These are phyloP conservation scores for Albatrellus ellisii DNA, from an alignment of 768 basidiomycete species.

Conservation along the genomic window DNA sequence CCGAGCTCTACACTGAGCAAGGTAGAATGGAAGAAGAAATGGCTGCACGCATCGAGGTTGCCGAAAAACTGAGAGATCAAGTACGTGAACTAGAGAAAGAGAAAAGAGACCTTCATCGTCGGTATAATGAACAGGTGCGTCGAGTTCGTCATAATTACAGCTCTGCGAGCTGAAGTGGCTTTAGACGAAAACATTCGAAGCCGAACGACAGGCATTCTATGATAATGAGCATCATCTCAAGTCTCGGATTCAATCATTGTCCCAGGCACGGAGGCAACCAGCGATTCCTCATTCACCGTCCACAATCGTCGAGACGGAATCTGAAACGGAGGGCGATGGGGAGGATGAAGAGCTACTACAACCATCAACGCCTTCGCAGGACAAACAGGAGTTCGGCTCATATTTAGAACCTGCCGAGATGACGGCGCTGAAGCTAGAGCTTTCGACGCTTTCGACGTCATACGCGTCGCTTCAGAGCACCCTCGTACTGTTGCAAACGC, in stretches of 20 bases:
- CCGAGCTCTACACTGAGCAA: constrained; percentile 75
- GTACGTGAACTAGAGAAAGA: constrained; percentile 83
- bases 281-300: constrained; percentile 20
- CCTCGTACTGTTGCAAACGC: constrained; percentile 69
- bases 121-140: constrained; percentile 81
- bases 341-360: constrained; percentile 26
- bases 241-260: constrained; percentile 74
- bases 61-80: constrained; percentile 70
- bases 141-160: too few relatives aligned
- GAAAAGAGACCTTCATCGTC: constrained; percentile 66
- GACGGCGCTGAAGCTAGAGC: constrained; percentile 69
- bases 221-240: constrained; percentile 92
- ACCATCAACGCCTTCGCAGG: constrained; percentile 24
- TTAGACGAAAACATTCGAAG: constrained; percentile 80
- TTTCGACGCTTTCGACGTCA: constrained; percentile 79
- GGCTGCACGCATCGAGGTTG: constrained; percentile 68
- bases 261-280: constrained; percentile 46
- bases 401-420: constrained; percentile 82
- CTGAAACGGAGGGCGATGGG: constrained; percentile 27
- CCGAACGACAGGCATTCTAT: constrained; percentile 84
- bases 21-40: constrained; percentile 71
- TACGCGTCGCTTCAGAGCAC: constrained; percentile 77
- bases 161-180: too few relatives aligned
- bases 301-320: constrained; percentile 16
- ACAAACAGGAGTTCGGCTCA: constrained; percentile 49